Evolutionary conservation across 1,284 basidiomycete genomes (phyloP), one percentile per base, ranked within the genome.

Genomic region (Melampsora americana): DNA sequence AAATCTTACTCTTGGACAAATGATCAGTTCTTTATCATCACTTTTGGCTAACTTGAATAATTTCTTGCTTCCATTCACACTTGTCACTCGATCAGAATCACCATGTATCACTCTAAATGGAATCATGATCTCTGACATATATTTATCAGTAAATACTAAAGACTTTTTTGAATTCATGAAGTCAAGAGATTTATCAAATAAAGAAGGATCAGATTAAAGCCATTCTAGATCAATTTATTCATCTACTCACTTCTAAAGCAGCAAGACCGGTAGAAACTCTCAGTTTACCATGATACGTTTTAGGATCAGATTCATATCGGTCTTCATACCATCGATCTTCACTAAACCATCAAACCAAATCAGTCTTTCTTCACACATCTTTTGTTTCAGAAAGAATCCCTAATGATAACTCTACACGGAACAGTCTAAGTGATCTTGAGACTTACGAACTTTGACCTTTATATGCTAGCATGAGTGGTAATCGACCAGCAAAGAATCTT

Each of bases 71-170:
- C 66, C 73, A 9, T 20, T 28, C 5, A 61, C 56, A 56, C 59
- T 76, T 1, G 73, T 76, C 23, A 76, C 73, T 44, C 73, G 23
- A 67, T 76, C 73, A 50, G 59, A 62, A 28, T 61, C 28, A n/a
- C 81, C 81, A 76, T 82, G 81, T 60, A 79, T 79, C 16, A 81
- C 67, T 28, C 78, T 53, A 78, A 82, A 81, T 0, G 81, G 81
- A 0, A 80, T 48, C 30, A 71, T 74, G 20, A 82, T 78, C 60
- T 78, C 69, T 7, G 50, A 28, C 35, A 80, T 61, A 39, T 76
- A 39, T 32, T 39, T 28, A 28, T 53, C 60, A 18, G 28, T 42
- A 23, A 64, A 75, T 14, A 59, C 44, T n/a, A 75, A 30, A 16
- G 72, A 65, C 72, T 75, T 28, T 14, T 44, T n/a, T 39, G 7